Percentiles rank a stretch among this genome's conserved stretches.
These are phyloP conservation scores for Micractinium sp. DNA, from an alignment of 139 green algal genomes.

Conservation along the genomic window DNA sequence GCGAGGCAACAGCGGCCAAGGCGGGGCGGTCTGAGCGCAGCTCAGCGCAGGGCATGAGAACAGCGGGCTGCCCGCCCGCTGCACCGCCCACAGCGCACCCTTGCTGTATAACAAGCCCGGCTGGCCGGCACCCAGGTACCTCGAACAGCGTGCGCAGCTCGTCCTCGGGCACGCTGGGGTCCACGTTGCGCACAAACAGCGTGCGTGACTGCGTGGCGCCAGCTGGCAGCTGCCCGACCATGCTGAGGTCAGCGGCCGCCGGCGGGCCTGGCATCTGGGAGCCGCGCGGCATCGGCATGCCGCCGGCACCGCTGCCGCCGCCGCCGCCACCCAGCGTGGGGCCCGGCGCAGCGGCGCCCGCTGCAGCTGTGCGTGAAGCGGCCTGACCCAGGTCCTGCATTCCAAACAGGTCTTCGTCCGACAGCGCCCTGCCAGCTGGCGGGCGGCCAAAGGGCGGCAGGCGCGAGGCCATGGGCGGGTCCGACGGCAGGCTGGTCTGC, in stretches of 20 bases:
- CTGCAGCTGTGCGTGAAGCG: neutral
- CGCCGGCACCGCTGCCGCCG: neutral
- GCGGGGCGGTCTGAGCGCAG: no score
- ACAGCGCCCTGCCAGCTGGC: neutral
- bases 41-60: no score
- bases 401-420: constrained; percentile 37
- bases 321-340: neutral
- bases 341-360: neutral
- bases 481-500: constrained; percentile 17
- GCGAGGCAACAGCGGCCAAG: no score
- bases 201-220: constrained; percentile 71
- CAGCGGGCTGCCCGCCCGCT: no score
- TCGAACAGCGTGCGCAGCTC: constrained; percentile 67
- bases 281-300: neutral
- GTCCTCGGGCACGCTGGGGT: constrained; percentile 55
- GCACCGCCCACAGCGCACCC: neutral
- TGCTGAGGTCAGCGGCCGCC: neutral
- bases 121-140: constrained; percentile 24
- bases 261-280: neutral
- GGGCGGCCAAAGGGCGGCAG: constrained; percentile 7
- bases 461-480: constrained; percentile 2
- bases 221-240: constrained; percentile 56
- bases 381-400: constrained; percentile 18
- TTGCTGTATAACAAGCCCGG: neutral
- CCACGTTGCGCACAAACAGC: constrained; percentile 82